A percentile compares a stretch with the other conserved stretches of the same genome.
Conservation (phyloP, 805 yeast genomes). For the Kodamaea laetipori region DNA sequence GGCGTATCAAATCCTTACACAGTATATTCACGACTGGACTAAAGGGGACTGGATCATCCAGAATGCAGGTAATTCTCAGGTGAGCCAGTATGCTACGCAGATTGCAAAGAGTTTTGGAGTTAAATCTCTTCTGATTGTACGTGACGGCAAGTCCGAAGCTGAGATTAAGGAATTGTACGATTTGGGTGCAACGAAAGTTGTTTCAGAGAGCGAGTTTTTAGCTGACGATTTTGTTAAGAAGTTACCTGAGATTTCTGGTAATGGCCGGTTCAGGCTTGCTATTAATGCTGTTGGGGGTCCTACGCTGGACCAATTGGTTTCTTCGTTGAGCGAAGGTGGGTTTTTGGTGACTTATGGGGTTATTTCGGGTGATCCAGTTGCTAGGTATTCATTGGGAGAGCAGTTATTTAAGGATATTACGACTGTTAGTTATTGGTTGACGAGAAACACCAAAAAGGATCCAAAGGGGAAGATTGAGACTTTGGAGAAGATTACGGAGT, state of each 20-base stretch:
- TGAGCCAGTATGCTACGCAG: constrained; percentile 32
- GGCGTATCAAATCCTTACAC: constrained; percentile 22
- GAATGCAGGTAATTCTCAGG: constrained; percentile 39
- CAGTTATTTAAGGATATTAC: constrained; percentile 36
- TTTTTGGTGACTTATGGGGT: constrained; percentile 36
- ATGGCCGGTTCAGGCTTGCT: constrained; percentile 29
- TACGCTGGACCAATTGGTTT: constrained; percentile 22
- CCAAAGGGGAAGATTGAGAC: constrained; percentile 58
- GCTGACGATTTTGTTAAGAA: constrained; percentile 18
- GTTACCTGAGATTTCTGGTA: constrained; percentile 20
- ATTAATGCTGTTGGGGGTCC: constrained; percentile 34
- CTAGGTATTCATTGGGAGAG: constrained; percentile 22
- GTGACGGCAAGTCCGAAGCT: constrained; percentile 31
- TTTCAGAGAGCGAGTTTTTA: constrained; percentile 29
- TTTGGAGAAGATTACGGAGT: constrained; percentile 48
- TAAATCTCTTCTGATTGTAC: constrained; percentile 30
- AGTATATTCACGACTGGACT: constrained; percentile 22
- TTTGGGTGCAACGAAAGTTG: constrained; percentile 26
- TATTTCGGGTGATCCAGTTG: constrained; percentile 17
- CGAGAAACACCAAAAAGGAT: constrained; percentile 31
- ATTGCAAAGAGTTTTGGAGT: constrained; percentile 25
- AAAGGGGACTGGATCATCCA: constrained; percentile 35
- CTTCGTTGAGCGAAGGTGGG: constrained; percentile 28
- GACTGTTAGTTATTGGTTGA: constrained; percentile 36
- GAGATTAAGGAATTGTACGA: constrained; percentile 23